Evolutionary conservation across 2,329 filamentous ascomycete genomes (phyloP), one percentile per base, ranked within the genome.

Genomic region (Botryotinia convoluta): DNA sequence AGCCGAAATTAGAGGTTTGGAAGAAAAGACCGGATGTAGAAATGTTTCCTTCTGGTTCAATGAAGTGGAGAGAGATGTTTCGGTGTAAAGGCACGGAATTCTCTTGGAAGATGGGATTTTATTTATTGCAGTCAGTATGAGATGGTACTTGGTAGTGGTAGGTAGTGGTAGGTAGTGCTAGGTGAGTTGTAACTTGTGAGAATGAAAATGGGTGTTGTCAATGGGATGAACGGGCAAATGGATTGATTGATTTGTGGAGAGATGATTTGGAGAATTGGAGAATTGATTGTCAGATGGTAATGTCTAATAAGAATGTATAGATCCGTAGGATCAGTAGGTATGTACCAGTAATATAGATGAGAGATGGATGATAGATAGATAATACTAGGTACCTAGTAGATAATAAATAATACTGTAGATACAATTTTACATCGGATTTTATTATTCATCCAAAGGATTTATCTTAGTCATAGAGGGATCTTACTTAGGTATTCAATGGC

Each of bases 1-100:
- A 48, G 29, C 68, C 68, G 68, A 70, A 10, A 70, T 70, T 62
- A 62, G 68, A 48, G 44, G 54, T 62, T 60, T 45, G n/a, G 51
- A n/a, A 61, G 51, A 32, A 42, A 5, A 57, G 65, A 68, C 26
- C 26, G 5, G 8, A 57, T 69, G 65, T 29, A 57, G 45, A 39
- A 42, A 39, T 39, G 48, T 32, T 69, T 39, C 51, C 45, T 39
- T 32, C 16, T 39, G 60, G 63, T 37, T 65, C 20, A n/a, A 45
- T 35, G 44, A 10, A 48, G n/a, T 35, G 29, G 63, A 22, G 63
- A 67, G 63, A 22, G 63, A 67, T 67, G 63, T 63, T 44, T 44
- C 26, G 60, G 37, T 42, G 60, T 9, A 14, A 44, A 44, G 14
- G 61, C n/a, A 63, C 61, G n/a, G 61, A 22, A 54, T 54, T 63